Conservation (phyloP, 164 flowering plant genomes). For the Piper betle region DNA sequence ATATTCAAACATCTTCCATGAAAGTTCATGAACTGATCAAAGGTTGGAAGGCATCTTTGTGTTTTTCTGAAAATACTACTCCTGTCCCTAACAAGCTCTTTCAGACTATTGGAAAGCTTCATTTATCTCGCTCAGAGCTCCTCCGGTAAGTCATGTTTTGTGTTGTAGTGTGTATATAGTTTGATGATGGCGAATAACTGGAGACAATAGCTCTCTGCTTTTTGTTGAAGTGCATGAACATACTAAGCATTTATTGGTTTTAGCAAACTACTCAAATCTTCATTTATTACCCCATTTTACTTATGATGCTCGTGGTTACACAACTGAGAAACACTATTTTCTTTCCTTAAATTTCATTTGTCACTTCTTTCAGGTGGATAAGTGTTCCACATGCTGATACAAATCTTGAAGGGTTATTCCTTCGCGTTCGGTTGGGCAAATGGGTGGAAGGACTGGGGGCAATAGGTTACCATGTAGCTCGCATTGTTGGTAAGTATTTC, state of each 20-base stretch:
- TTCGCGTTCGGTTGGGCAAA: conserved; percentile 65
- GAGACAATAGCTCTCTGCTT: too few species aligned
- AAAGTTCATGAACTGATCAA: conserved; percentile 10
- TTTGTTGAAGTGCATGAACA: too few species aligned
- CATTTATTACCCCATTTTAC: too few species aligned
- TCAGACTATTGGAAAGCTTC: conserved; percentile 41
- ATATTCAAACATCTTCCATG: conserved; percentile 9
- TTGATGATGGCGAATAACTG: too few species aligned
- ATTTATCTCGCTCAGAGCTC: conserved; percentile 56
- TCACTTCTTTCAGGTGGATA: conserved; percentile 46
- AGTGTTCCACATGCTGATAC: conserved; percentile 23
- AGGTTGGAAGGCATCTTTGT: conserved; percentile 10
- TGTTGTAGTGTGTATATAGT: background rate
- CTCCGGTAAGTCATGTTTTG: conserved; percentile 43
- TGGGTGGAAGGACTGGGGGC: conserved; percentile 55
- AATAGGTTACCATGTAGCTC: conserved; percentile 66
- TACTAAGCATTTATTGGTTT: too few species aligned
- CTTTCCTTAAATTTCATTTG: background rate
- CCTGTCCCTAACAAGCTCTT: conserved; percentile 37
- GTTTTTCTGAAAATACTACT: conserved; percentile 12
- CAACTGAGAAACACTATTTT: too few species aligned
- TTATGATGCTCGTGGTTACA: too few species aligned
- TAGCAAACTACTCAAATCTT: too few species aligned
- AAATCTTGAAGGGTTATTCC: conserved; percentile 54
- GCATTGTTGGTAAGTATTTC: conserved; percentile 52